Percentiles rank a stretch among this genome's conserved stretches.
These are phyloP conservation scores for Ampelocalamus luodianensis DNA, from an alignment of 176 grass and related monocot genomes.

Conservation along the genomic window DNA sequence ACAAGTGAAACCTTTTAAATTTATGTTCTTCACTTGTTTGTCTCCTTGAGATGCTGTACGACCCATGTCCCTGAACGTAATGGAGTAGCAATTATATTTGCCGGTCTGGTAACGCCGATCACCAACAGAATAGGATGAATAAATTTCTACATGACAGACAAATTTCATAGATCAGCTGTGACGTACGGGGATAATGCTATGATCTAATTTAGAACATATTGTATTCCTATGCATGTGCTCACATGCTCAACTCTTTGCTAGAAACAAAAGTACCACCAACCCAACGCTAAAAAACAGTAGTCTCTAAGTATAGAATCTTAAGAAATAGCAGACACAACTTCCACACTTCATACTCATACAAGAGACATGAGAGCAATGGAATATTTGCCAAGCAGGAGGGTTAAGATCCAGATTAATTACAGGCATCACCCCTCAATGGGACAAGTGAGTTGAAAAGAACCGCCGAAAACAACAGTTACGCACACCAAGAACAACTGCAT, in stretches of 20 bases:
- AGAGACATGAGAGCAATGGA: neutral
- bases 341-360: slow-evolving; percentile 19
- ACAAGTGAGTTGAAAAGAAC: slow-evolving; percentile 22
- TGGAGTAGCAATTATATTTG: neutral
- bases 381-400: slow-evolving; percentile 37
- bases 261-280: neutral
- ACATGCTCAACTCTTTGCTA: slow-evolving; percentile 7
- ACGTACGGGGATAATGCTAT: neutral
- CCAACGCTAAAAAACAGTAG: neutral
- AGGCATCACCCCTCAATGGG: slow-evolving; percentile 46
- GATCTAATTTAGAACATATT: neutral
- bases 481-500: neutral
- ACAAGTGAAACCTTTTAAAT: neutral
- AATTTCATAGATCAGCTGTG: neutral
- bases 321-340: neutral
- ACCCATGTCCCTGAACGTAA: neutral
- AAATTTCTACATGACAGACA: neutral
- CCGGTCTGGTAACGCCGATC: neutral
- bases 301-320: neutral
- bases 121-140: neutral
- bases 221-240: slow-evolving; percentile 19
- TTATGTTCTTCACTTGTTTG: neutral
- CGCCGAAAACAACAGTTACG: slow-evolving; percentile 1
- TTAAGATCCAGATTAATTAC: slow-evolving; percentile 65
- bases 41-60: neutral